Percentiles rank a stretch among this genome's conserved stretches.
phyloP scores from a whole-genome alignment of 208 protist genomes.

The Leishmania amazonensis region DNA sequence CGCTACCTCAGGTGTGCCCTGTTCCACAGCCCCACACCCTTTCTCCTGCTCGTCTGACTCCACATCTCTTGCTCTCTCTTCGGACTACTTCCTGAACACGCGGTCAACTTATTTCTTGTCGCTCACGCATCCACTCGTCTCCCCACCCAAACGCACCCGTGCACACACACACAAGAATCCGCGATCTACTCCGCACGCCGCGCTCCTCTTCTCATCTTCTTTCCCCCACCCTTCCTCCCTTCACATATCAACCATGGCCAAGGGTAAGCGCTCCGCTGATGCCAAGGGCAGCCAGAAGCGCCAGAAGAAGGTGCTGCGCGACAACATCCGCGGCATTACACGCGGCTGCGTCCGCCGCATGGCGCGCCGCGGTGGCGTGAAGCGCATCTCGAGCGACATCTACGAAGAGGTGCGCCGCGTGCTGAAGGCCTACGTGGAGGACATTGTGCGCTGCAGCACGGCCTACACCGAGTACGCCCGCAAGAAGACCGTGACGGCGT shows the following conservation, averaged over 20 bases:
- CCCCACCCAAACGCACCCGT: not conserved
- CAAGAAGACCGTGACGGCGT: constrained; percentile 84
- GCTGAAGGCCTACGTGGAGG: constrained; percentile 85
- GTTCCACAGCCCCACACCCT: not conserved
- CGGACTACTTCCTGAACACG: not conserved
- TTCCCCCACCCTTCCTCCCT: not conserved
- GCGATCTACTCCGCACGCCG: not conserved
- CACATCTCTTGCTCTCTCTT: not conserved
- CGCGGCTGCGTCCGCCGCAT: constrained; percentile 89
- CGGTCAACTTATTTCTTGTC: not conserved
- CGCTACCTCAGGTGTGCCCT: not conserved
- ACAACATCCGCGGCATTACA: constrained; percentile 88
- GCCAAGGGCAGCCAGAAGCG: constrained; percentile 79
- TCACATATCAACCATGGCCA: constrained; percentile 51
- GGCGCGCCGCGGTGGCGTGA: constrained; percentile 92
- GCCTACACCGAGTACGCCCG: constrained; percentile 87
- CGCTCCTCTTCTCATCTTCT: not conserved
- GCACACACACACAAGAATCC: not conserved
- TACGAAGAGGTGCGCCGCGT: constrained; percentile 78
- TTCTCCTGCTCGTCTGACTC: not conserved
- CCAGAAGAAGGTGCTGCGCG: constrained; percentile 87
- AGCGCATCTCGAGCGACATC: constrained; percentile 82
- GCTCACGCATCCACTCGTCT: not conserved
- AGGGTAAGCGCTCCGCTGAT: constrained; percentile 74
- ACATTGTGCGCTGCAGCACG: constrained; percentile 79